Conservation (phyloP, 1,284 basidiomycete genomes). For the Rhodotorula sp. region DNA sequence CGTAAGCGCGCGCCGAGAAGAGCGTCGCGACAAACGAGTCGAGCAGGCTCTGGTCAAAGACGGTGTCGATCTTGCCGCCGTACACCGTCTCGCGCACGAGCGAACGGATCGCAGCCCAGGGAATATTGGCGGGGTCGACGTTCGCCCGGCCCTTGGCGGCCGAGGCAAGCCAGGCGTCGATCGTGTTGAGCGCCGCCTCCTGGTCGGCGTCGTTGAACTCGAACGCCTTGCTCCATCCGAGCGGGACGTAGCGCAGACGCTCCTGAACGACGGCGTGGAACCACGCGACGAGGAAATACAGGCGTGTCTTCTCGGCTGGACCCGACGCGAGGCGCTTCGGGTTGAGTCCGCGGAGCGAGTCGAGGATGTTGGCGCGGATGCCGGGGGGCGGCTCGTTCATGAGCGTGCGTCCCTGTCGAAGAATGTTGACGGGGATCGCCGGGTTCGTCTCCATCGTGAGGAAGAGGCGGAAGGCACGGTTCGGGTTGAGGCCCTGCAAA, state of each 20-base stretch:
- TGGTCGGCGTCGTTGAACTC: constrained; percentile 98
- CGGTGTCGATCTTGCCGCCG: constrained; percentile 82
- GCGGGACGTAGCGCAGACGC: constrained; percentile 86
- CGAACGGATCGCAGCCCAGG: constrained; percentile 86
- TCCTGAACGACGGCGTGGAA: constrained; percentile 97
- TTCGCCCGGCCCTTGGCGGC: constrained; percentile 84
- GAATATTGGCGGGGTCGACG: constrained; percentile 82
- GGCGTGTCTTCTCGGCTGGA: constrained; percentile 82
- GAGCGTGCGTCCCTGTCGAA: constrained; percentile 88
- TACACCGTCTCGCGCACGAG: constrained; percentile 94
- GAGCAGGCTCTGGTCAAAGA: constrained; percentile 86
- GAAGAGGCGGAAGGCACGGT: constrained; percentile 89
- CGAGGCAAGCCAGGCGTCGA: constrained; percentile 80
- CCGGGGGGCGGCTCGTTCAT: constrained; percentile 98
- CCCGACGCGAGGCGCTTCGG: constrained; percentile 68
- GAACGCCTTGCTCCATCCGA: constrained; percentile 93
- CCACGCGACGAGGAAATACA: constrained; percentile 90
- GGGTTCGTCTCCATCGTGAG: constrained; percentile 94
- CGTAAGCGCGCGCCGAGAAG: constrained; percentile 83
- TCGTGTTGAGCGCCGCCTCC: constrained; percentile 85
- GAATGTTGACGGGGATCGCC: constrained; percentile 89
- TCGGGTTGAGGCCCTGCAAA: constrained; percentile 84
- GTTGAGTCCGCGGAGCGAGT: constrained; percentile 78
- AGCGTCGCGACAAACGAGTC: constrained; percentile 87
- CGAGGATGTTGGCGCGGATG: constrained; percentile 88